These are phyloP conservation scores for Lyophyllum decastes DNA, from an alignment of 768 basidiomycete genomes.

Conservation along the genomic window DNA sequence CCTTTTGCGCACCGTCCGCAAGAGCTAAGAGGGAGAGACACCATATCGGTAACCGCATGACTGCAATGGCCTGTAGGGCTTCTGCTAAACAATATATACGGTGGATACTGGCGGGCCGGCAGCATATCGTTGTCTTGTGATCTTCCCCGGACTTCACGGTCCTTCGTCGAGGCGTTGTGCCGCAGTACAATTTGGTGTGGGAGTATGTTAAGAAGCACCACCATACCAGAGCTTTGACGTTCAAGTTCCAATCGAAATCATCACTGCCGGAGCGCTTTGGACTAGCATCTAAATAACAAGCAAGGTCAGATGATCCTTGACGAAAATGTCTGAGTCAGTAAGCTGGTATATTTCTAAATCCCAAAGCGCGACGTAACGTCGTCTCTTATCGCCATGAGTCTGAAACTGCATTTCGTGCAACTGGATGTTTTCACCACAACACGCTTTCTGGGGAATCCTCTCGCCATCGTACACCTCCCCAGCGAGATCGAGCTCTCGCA, in stretches of 20 bases:
- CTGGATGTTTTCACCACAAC: constrained; percentile 46
- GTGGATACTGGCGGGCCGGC: neutral
- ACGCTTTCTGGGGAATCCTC: constrained; percentile 43
- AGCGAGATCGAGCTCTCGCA: constrained; percentile 28
- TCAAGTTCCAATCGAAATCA: neutral
- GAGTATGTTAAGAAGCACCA: neutral
- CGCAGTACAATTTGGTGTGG: neutral
- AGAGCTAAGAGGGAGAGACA: neutral
- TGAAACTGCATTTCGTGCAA: constrained; percentile 27
- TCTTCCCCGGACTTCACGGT: neutral
- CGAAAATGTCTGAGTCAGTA: neutral
- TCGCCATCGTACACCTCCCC: constrained; percentile 44
- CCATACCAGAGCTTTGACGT: neutral
- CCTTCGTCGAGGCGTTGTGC: too few relatives aligned
- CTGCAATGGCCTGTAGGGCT: neutral
- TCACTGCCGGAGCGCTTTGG: neutral
- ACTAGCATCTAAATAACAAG: too few relatives aligned
- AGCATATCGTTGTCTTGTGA: neutral
- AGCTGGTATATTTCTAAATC: neutral
- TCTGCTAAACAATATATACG: too few relatives aligned
- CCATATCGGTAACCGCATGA: constrained; percentile 4
- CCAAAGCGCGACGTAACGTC: neutral
- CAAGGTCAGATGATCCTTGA: neutral
- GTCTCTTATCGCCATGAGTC: neutral
- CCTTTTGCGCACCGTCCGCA: neutral